Evolutionary conservation across 257 asterid species (phyloP).

Genomic region (Nicotiana obtusifolia): DNA sequence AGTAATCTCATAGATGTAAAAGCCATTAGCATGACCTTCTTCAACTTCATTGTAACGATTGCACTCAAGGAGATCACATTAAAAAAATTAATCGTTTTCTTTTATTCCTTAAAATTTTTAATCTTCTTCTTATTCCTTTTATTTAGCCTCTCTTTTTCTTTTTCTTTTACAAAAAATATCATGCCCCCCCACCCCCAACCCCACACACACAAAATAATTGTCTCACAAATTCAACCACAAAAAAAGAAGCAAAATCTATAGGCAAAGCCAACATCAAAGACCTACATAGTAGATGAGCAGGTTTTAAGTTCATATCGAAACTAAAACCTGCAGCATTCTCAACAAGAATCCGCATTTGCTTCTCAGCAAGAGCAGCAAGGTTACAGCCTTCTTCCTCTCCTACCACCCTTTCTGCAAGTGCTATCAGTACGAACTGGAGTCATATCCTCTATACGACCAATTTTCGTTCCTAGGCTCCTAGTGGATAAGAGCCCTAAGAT

Average conservation of each 20-base stretch:
- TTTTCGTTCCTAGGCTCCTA: background rate
- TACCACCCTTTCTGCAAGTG: slow-evolving; percentile 9
- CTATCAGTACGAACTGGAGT: slow-evolving; percentile 6
- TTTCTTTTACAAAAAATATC: no score
- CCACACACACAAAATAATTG: background rate
- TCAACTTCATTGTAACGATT: no score
- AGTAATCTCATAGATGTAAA: no score
- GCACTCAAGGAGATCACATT: no score
- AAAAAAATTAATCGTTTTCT: no score
- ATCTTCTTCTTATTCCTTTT: no score
- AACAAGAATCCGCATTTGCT: background rate
- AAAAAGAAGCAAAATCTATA: slow-evolving; percentile 2
- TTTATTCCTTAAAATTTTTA: no score
- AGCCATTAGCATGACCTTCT: no score
- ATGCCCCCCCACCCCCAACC: no score
- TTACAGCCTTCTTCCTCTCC: slow-evolving; percentile 5
- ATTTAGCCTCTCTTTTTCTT: no score
- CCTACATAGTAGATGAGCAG: background rate
- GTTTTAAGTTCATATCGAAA: background rate
- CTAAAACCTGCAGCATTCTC: background rate
- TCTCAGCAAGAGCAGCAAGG: background rate
- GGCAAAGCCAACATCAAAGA: background rate
- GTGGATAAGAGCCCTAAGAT: slow-evolving; percentile 3
- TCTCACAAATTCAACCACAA: background rate
- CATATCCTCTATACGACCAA: background rate